phyloP scores from a whole-genome alignment of 1,284 basidiomycete species.

The Moesziomyces parantarcticus region DNA sequence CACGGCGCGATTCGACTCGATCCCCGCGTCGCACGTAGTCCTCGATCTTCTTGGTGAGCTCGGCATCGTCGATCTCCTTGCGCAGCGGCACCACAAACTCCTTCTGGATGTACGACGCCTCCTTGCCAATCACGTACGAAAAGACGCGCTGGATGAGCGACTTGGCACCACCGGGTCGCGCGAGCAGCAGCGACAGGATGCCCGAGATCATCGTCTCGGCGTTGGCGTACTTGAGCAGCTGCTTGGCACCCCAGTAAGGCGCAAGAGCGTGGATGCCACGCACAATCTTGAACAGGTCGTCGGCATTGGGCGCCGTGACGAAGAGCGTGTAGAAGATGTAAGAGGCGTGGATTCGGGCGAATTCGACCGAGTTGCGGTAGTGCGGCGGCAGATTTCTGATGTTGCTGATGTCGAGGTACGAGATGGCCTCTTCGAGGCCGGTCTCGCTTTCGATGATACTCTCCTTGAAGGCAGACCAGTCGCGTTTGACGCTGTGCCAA shows the following conservation, averaged over 20 bases:
- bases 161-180: slow-evolving; percentile 64
- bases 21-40: slow-evolving; percentile 63
- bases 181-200: slow-evolving; percentile 62
- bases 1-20: slow-evolving; percentile 49
- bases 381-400: slow-evolving; percentile 61
- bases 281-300: slow-evolving; percentile 61
- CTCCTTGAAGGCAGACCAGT: slow-evolving; percentile 64
- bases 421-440: slow-evolving; percentile 59
- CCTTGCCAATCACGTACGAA: slow-evolving; percentile 57
- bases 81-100: slow-evolving; percentile 60
- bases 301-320: slow-evolving; percentile 59
- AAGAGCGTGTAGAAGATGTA: slow-evolving; percentile 63
- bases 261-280: slow-evolving; percentile 62
- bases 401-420: slow-evolving; percentile 58
- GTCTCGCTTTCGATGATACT: slow-evolving; percentile 64
- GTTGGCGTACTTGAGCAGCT: slow-evolving; percentile 64
- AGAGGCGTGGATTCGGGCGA: slow-evolving; percentile 60
- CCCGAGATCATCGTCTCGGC: slow-evolving; percentile 64
- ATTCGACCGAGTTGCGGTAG: slow-evolving; percentile 63
- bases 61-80: slow-evolving; percentile 58
- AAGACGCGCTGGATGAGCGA: slow-evolving; percentile 65
- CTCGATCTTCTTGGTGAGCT: slow-evolving; percentile 60
- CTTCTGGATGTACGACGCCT: slow-evolving; percentile 57
- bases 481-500: slow-evolving; percentile 44
- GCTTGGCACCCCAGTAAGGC: slow-evolving; percentile 67